Evolutionary conservation across 306 rosid genomes (phyloP), one percentile per base, ranked within the genome.

Genomic region (Carpinus fangiana): DNA sequence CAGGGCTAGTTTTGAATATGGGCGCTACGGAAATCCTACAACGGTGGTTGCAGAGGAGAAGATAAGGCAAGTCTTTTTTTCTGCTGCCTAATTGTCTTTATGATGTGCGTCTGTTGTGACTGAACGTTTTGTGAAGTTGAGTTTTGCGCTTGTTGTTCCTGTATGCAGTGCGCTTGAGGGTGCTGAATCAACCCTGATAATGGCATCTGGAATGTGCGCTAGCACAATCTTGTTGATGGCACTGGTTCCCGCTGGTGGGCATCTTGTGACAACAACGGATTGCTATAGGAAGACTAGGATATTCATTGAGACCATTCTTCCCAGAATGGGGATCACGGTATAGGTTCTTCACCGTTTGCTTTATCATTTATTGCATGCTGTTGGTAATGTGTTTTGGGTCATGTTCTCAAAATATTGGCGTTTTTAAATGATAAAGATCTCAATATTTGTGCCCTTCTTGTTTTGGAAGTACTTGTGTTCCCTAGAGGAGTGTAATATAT

Each of bases 151-250:
- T 67, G 76, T 10, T 81, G 59, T 74, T 62, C 45, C 52, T 85
- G 71, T 51, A 78, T 18, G 5, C 90, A 94, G 97, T 88, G 93
- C 93, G 12, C 89, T 94, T 51, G 97, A 94, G 90, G 97, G 97
- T 69, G 98, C 98, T 23, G 98, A 94, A 73, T 90, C 98, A 45
- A 94, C 98, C 76, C 69, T 92, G 91, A 78, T 94, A 50, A 66
- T 91, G 90, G 93, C 98, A 70, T 94, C 98, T 59, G 98, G 98
- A 65, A 94, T 94, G 98, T 88, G 91, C 84, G 97, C 97, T 61
- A 89, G 97, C 91, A 87, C 91, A 0, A 85, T 87, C 78, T 10
- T 94, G 90, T 67, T 94, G 60, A 77, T 94, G 97, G 97, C 98
- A 54, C 79, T 94, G 85, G 87, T 94, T 85, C 96, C 97, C 20